These are phyloP conservation scores for Pythium aristosporum DNA, from an alignment of 352 stramenopile genomes.

Conservation along the genomic window DNA sequence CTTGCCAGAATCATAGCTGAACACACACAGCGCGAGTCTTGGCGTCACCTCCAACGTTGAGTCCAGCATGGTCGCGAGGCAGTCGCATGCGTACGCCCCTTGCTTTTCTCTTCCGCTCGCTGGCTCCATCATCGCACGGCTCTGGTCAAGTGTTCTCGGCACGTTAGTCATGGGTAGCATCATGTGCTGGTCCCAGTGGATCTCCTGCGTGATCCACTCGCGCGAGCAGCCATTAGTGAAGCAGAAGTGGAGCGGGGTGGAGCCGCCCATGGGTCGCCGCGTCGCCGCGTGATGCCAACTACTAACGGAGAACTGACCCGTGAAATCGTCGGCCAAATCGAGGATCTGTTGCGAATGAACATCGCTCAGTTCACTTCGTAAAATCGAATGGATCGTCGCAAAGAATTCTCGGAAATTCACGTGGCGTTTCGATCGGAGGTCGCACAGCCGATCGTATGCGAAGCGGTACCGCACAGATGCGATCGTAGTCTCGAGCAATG, in stretches of 20 bases:
- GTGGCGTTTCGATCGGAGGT: constrained; percentile 35
- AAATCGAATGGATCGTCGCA: constrained; percentile 35
- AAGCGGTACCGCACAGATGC: constrained; percentile 35
- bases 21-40: constrained; percentile 55
- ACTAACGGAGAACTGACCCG: constrained; percentile 42
- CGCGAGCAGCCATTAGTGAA: constrained; percentile 46
- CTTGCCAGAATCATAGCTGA: constrained; percentile 37
- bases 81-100: constrained; percentile 49
- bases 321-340: constrained; percentile 64
- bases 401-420: constrained; percentile 41
- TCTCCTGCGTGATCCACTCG: constrained; percentile 31
- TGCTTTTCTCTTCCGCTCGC: constrained; percentile 52
- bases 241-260: constrained; percentile 45
- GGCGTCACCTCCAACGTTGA: constrained; percentile 13
- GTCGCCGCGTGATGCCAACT: constrained; percentile 50
- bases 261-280: constrained; percentile 29
- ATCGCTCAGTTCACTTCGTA: constrained; percentile 48
- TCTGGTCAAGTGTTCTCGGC: constrained; percentile 58
- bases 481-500: constrained; percentile 39
- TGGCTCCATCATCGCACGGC: constrained; percentile 40
- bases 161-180: constrained; percentile 74
- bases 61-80: constrained; percentile 69
- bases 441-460: constrained; percentile 49
- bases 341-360: constrained; percentile 74
- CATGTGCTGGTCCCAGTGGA: constrained; percentile 53